Evolutionary conservation across 371 early-diverging fungal species (phyloP), one percentile per base, ranked within the genome.

Genomic region (Phascolomyces articulosus): DNA sequence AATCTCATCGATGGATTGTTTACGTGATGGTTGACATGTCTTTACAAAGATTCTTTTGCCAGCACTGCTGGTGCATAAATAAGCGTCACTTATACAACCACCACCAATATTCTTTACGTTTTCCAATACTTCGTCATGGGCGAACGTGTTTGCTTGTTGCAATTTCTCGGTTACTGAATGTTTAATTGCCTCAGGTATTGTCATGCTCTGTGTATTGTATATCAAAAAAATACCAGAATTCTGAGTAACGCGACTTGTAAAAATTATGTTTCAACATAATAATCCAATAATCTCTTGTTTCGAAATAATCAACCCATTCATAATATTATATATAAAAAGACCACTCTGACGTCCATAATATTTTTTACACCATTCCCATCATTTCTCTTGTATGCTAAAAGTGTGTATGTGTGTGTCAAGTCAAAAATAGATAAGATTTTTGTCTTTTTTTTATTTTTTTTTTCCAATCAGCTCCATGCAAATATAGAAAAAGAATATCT

Each of bases 401-500:
- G n/a, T n/a, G n/a, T n/a, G n/a, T n/a, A n/a, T n/a, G n/a, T n/a
- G n/a, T n/a, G n/a, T n/a, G n/a, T 23, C 20, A 51, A 51, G 51
- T 51, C 56, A 27, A 38, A 55, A 31, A 38, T 21, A n/a, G 8
- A 15, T 28, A 28, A 34, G 11, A 34, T 34, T 34, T 34, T 34
- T 11, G 34, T 6, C 34, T 34, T 34, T 34, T 31, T 34, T 34
- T 34, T 34, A 34, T 55, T 55, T 29, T 55, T 55, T 23, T 55
- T 55, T 34, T 55, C 38, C 38, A 55, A 55, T 51, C 51, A 38
- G 56, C 29, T 55, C 34, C 56, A 38, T 38, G 56, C 56, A 38
- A 15, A n/a, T n/a, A 55, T 16, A 27, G 23, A 0, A 21, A 61
- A 54, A 56, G n/a, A 58, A 64, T 21, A 44, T 60, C 68, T 93